These are phyloP conservation scores for Aspergillus ruber DNA, from an alignment of 2,329 filamentous ascomycete genomes.

Conservation along the genomic window DNA sequence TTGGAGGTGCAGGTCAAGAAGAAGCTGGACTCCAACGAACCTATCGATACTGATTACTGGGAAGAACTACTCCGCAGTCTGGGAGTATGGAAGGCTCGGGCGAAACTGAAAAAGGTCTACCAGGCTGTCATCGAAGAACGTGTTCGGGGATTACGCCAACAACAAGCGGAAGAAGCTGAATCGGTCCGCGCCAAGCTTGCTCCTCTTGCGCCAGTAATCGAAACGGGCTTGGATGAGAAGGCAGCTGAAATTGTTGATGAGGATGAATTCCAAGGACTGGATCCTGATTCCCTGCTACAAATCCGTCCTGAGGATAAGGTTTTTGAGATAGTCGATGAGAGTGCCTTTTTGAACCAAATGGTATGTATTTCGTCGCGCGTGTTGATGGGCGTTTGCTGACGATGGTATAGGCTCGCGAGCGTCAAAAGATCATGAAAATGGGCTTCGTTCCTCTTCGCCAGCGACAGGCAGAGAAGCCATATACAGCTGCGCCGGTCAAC, in stretches of 20 bases:
- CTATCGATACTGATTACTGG: constrained; percentile 97
- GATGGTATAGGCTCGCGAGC: constrained; percentile 43
- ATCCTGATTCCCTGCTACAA: constrained; percentile 62
- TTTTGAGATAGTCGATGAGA: constrained; percentile 53
- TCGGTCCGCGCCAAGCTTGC: constrained; percentile 49
- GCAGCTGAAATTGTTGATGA: constrained; percentile 10
- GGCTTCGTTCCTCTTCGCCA: constrained; percentile 61
- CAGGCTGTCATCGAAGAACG: constrained; percentile 67
- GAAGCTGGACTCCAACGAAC: constrained; percentile 82
- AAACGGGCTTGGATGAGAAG: constrained; percentile 7
- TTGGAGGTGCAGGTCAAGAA: constrained; percentile 79
- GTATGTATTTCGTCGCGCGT: constrained; percentile 28
- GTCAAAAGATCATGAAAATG: constrained; percentile 56
- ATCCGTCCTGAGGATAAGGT: constrained; percentile 58
- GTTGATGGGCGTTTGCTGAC: constrained; percentile 7
- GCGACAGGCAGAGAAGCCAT: constrained; percentile 28
- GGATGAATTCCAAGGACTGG: constrained; percentile 43
- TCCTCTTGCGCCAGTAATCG: constrained; percentile 39
- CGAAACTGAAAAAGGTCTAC: constrained; percentile 71
- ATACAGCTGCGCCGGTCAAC: constrained; percentile 21
- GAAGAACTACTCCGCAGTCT: constrained; percentile 81
- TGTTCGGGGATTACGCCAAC: constrained; percentile 57
- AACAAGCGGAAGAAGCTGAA: constrained; percentile 62
- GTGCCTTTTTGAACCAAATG: constrained; percentile 52
- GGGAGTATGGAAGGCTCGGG: constrained; percentile 85